These are phyloP conservation scores for Nadsonia starkeyi-henricii DNA, from an alignment of 1,139 yeast species.

Conservation along the genomic window DNA sequence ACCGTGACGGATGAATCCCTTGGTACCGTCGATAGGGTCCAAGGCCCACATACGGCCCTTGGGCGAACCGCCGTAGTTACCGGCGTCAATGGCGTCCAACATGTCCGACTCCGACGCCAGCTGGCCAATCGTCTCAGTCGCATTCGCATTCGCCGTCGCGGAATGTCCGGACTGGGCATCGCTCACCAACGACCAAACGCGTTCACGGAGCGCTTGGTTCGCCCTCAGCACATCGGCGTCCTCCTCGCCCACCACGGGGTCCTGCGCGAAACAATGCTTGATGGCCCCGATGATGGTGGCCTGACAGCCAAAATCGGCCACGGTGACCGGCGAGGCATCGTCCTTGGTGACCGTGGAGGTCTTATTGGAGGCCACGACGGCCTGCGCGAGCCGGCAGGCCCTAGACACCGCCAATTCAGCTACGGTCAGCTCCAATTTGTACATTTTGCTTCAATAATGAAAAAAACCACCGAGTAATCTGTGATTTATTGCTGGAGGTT, in stretches of 20 bases:
- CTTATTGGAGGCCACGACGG: constrained; percentile 40
- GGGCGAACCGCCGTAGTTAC: constrained; percentile 63
- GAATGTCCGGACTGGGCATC: constrained; percentile 10
- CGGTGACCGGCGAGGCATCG: constrained; percentile 90
- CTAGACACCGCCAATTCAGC: constrained; percentile 86
- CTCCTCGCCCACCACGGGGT: constrained; percentile 90
- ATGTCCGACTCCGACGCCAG: constrained; percentile 37
- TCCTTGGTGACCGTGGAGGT: constrained; percentile 55
- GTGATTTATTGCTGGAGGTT: too few relatives aligned
- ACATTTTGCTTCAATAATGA: too few relatives aligned
- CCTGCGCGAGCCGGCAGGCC: constrained; percentile 66
- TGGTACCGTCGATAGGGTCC: constrained; percentile 97
- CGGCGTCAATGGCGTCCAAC: constrained; percentile 58
- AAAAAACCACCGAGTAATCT: too few relatives aligned
- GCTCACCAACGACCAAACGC: constrained; percentile 22
- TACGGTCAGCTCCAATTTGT: too few relatives aligned
- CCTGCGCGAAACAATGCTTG: constrained; percentile 62
- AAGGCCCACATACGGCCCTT: constrained; percentile 88
- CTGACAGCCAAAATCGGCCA: constrained; percentile 95
- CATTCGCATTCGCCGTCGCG: constrained; percentile 15
- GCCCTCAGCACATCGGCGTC: constrained; percentile 54
- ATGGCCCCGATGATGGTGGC: constrained; percentile 82
- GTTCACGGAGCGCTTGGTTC: constrained; percentile 32
- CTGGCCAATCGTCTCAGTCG: constrained; percentile 19
- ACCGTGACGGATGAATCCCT: constrained; percentile 89